Percentiles rank a stretch among this genome's conserved stretches.
These are phyloP conservation scores for Nissolia schottii DNA, from an alignment of 306 rosid species.

Conservation along the genomic window DNA sequence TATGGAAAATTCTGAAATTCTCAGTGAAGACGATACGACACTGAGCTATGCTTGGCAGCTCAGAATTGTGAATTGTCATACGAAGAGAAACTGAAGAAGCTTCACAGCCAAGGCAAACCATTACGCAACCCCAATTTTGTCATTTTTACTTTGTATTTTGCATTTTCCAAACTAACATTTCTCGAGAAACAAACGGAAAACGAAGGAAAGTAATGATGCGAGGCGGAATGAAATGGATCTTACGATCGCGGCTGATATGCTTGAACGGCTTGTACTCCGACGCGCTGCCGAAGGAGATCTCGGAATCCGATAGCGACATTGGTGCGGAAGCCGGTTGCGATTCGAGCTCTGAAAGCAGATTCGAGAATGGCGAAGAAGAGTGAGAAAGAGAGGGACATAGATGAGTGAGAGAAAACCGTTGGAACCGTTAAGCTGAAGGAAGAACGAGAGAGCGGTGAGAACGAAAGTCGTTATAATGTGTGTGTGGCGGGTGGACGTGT, in stretches of 20 bases:
- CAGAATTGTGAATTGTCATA: background rate
- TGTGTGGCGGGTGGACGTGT: slow-evolving; percentile 39
- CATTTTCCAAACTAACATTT: background rate
- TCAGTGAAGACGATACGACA: background rate
- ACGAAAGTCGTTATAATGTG: slow-evolving; percentile 37
- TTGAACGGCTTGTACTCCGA: slow-evolving; percentile 65
- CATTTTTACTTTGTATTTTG: background rate
- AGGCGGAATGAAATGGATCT: slow-evolving; percentile 22
- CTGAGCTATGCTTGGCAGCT: slow-evolving; percentile 1
- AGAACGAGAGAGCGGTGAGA: slow-evolving; percentile 26
- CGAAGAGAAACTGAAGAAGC: background rate
- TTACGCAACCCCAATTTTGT: background rate
- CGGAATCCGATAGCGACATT: slow-evolving; percentile 91
- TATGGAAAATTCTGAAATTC: background rate
- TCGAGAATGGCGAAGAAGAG: slow-evolving; percentile 19
- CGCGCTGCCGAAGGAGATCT: slow-evolving; percentile 46
- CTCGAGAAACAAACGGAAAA: slow-evolving; percentile 21
- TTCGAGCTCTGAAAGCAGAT: slow-evolving; percentile 1
- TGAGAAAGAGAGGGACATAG: background rate
- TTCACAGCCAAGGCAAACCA: background rate
- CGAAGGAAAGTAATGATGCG: background rate
- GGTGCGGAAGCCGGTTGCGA: slow-evolving; percentile 24
- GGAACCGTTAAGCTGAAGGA: slow-evolving; percentile 12
- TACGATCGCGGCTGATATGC: slow-evolving; percentile 76
- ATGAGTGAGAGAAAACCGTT: slow-evolving; percentile 24